Evolutionary conservation across 2,329 filamentous ascomycete genomes (phyloP).

Genomic region (Arthrinium puccinioides): DNA sequence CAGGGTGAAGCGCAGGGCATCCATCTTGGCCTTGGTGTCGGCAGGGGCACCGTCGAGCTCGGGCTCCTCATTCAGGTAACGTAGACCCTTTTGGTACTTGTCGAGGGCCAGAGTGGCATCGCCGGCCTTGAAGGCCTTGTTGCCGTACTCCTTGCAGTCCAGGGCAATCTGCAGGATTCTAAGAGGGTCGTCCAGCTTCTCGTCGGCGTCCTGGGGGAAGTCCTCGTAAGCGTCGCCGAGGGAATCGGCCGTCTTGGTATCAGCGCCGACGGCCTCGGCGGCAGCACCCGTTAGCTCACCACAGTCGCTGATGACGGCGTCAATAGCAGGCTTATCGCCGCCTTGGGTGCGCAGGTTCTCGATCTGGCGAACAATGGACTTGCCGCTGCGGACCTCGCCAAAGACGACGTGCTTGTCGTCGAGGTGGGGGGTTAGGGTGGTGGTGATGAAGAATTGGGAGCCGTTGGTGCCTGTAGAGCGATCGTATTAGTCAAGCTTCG

Average conservation of each 20-base stretch:
- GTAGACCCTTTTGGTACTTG: conserved; percentile 83
- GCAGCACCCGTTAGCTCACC: conserved; percentile 71
- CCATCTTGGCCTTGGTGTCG: conserved; percentile 59
- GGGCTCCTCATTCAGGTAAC: conserved; percentile 58
- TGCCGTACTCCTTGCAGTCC: conserved; percentile 87
- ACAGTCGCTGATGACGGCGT: conserved; percentile 73
- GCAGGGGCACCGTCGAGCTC: conserved; percentile 60
- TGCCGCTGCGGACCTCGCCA: conserved; percentile 87
- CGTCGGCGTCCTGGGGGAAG: conserved; percentile 73
- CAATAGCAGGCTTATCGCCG: conserved; percentile 69
- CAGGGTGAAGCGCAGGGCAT: conserved; percentile 71
- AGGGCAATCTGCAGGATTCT: conserved; percentile 71
- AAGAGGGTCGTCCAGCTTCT: conserved; percentile 51
- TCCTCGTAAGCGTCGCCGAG: conserved; percentile 93
- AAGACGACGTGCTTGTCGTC: conserved; percentile 98
- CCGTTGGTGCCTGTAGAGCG: conserved; percentile 70
- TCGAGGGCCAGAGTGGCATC: conserved; percentile 65
- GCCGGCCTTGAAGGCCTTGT: conserved; percentile 80
- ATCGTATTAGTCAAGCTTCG: conserved; percentile 2
- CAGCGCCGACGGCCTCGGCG: conserved; percentile 51
- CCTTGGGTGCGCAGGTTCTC: conserved; percentile 72
- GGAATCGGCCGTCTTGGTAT: conserved; percentile 64
- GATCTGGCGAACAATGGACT: conserved; percentile 82
- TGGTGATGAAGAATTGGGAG: conserved; percentile 97
- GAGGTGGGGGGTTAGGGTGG: conserved; percentile 87